Evolutionary conservation across 2,329 filamentous ascomycete species (phyloP).

Genomic region (Calonectria ilicicola): DNA sequence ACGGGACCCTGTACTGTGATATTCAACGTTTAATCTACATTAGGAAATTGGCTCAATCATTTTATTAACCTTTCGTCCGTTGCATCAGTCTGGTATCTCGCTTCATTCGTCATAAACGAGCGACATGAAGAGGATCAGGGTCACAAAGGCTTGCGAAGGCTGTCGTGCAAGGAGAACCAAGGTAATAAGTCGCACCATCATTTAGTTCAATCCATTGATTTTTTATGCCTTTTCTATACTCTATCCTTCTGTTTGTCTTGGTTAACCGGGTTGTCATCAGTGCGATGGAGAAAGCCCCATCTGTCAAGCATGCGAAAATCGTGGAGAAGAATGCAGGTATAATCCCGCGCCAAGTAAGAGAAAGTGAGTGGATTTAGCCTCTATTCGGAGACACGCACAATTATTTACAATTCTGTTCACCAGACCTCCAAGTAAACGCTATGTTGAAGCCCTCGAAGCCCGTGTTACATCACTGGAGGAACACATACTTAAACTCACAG

Average conservation of each 20-base stretch:
- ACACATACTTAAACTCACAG: neutral
- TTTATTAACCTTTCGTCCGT: too few species aligned
- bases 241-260: neutral
- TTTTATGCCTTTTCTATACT: too few species aligned
- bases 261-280: neutral
- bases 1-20: neutral
- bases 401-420: neutral
- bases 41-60: neutral
- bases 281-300: neutral
- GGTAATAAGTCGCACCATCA: too few species aligned
- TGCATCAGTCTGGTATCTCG: too few species aligned
- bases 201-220: too few species aligned
- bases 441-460: neutral
- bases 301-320: neutral
- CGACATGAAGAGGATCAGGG: neutral
- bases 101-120: neutral
- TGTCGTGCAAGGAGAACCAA: neutral
- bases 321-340: neutral
- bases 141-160: neutral
- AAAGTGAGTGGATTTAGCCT: neutral
- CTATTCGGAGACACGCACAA: neutral
- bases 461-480: neutral
- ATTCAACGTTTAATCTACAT: neutral
- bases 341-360: neutral
- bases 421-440: neutral